Evolutionary conservation across 2,329 filamentous ascomycete species (phyloP), one percentile per base, ranked within the genome.

Genomic region (Aspergillus spinulosporus): DNA sequence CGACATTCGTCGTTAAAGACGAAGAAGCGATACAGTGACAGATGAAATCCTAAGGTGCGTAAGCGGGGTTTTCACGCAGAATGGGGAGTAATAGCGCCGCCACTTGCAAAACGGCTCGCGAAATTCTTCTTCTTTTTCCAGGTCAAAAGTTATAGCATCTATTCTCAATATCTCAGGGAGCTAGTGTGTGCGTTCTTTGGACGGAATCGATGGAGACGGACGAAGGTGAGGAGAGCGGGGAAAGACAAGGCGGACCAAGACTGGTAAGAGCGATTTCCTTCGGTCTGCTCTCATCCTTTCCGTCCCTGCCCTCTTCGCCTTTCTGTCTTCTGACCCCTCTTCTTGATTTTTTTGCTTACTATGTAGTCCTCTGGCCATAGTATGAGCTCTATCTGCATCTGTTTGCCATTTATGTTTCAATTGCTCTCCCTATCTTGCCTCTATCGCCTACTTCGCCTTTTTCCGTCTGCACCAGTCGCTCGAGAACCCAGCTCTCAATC

Each of bases 321-420:
- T 65, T 63, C 62, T 64, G 62, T 60, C 64, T 66, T 69, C 66
- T 66, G 62, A 61, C 61, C 67, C 65, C 58, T 57, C 64, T 59
- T 68, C 66, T 21, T 21, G 21, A 70, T 69, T 66, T 63, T 62
- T 52, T 68, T 62, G 66, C 74, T 68, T 74, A 75, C 69, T 74
- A 75, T 75, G 72, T 75, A 74, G 72, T 12, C 68, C 68, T 62
- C 68, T 63, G 63, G 66, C 67, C 68, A 62, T 66, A 57, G 48
- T 61, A 63, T 59, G 66, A 68, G 66, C 70, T 71, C 54, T 67
- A 60, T 60, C 62, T 62, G 52, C 53, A 54, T 64, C 58, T 53
- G 54, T 47, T 48, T 43, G 44, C 43, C 31, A 54, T 54, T 59
- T 56, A 29, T 40, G 48, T 64, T 57, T 53, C 65, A 66, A 69